These are phyloP conservation scores for Collybia mongolica DNA, from an alignment of 768 basidiomycete species.

Conservation along the genomic window DNA sequence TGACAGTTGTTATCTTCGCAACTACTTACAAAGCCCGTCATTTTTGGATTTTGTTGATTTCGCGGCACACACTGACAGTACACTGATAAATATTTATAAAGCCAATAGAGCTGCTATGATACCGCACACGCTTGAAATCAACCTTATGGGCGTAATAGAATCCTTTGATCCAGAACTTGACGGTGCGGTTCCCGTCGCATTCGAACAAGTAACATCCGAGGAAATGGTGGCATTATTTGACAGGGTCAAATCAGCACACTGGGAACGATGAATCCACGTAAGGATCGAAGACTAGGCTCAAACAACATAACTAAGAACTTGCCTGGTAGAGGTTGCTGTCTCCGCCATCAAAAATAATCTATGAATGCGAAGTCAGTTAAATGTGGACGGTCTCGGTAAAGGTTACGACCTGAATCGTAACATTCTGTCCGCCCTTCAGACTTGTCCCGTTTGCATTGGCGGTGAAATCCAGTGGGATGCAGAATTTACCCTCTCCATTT, in stretches of 20 bases:
- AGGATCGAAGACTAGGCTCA: too few species aligned
- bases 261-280: conserved; percentile 3
- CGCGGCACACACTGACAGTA: too few species aligned
- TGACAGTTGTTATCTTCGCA: too few species aligned
- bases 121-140: too few species aligned
- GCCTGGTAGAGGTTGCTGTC: conserved; percentile 75
- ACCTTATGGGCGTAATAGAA: too few species aligned
- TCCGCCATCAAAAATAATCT: conserved; percentile 64
- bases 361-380: neutral
- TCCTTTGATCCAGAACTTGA: conserved; percentile 1
- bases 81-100: too few species aligned
- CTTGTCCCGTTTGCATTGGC: conserved; percentile 42
- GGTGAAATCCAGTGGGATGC: conserved; percentile 65
- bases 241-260: conserved; percentile 83
- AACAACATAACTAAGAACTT: conserved; percentile 9
- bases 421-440: conserved; percentile 62
- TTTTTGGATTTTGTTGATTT: too few species aligned
- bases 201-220: conserved; percentile 36
- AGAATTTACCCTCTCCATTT: conserved; percentile 59
- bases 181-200: conserved; percentile 26
- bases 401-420: conserved; percentile 58
- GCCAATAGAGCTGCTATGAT: too few species aligned
- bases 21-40: too few species aligned
- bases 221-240: conserved; percentile 50
- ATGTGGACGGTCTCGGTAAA: neutral